Base-by-base conservation (phyloP, 768 basidiomycete species). In the Mycena alexandri region DNA sequence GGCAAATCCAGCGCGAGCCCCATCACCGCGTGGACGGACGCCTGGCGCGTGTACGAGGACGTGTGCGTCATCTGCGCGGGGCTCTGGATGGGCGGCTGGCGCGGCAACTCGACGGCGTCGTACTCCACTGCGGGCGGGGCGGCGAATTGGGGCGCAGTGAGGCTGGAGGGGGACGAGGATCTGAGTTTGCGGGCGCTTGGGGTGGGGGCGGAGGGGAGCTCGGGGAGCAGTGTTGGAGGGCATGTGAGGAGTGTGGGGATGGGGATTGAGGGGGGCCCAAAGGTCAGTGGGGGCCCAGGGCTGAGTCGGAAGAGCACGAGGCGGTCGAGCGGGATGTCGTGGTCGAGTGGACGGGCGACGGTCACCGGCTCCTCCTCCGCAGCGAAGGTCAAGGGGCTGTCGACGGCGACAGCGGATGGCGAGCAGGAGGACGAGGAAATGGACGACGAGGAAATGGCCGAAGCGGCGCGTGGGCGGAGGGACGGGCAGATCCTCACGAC, bases 21-120 rank as follows among this genome's bases (percentile, higher is more conserved):
- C 10, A 74, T 85, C 21, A 82, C 87, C 5, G 71, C 83, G 3
- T 93, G 91, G 91, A 84, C 88, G 16, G 93, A 94, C 68, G 86
- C 86, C 10, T 94, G 93, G 92, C 86, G 87, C 25, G 82, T 94
- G 14, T 95, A 95, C 72, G 93, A 95, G 78, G 94, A 95, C 66
- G 90, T 91, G 22, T 95, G 94, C 68, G 81, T 94, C 44, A 82
- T 93, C 50, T 94, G 93, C 72, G 93, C 93, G 0, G 88, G 91
- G 3, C 82, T 93, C n/a, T 94, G 92, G 93, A 85, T 90, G 72
- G 91, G 92, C 16, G 82, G 85, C 4, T 92, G 85, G 88, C 83
- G 89, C 33, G 80, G 81, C 38, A 83, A 85, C 62, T 84, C 87
- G 0, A 69, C 77, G 0, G 73, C 78, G 57, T 83, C 86, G 2